Evolutionary conservation across 768 basidiomycete species (phyloP).

Genomic region (Daedaleopsis nitida): DNA sequence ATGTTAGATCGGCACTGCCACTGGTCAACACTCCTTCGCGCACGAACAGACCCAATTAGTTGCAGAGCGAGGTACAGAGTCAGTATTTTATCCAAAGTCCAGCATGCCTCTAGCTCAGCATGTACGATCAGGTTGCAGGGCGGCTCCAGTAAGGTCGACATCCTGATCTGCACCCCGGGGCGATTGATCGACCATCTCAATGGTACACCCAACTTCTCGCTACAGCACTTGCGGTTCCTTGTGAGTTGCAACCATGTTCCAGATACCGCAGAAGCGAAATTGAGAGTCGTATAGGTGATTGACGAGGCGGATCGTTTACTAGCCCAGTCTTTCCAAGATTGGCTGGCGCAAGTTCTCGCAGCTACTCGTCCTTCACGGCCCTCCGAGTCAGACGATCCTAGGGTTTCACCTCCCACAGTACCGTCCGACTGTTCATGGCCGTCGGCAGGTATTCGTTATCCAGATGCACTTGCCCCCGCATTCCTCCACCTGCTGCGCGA

Average conservation of each 20-base stretch:
- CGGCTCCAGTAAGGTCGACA: conserved; percentile 90
- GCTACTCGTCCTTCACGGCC: conserved; percentile 55
- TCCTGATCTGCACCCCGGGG: conserved; percentile 95
- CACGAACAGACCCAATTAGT: conserved; percentile 88
- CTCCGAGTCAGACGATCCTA: background rate
- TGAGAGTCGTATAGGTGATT: conserved; percentile 64
- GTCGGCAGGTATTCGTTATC: conserved; percentile 17
- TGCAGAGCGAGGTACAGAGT: conserved; percentile 58
- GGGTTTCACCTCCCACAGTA: background rate
- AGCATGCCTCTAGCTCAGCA: background rate
- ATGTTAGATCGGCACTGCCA: conserved; percentile 69
- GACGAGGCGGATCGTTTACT: conserved; percentile 98
- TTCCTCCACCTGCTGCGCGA: conserved; percentile 47
- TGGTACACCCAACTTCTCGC: conserved; percentile 84
- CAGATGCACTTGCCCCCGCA: conserved; percentile 66
- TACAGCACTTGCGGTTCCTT: conserved; percentile 94
- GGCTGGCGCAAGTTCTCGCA: conserved; percentile 82
- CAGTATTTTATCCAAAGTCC: conserved; percentile 18
- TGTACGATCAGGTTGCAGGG: conserved; percentile 59
- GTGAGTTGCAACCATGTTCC: conserved; percentile 46
- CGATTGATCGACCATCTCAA: conserved; percentile 92
- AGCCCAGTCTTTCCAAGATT: conserved; percentile 95
- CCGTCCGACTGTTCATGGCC: background rate
- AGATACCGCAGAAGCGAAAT: background rate
- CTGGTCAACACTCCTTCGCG: conserved; percentile 92